Base-by-base conservation (phyloP, 163 green algal species). In the Chloroidium sp. region DNA sequence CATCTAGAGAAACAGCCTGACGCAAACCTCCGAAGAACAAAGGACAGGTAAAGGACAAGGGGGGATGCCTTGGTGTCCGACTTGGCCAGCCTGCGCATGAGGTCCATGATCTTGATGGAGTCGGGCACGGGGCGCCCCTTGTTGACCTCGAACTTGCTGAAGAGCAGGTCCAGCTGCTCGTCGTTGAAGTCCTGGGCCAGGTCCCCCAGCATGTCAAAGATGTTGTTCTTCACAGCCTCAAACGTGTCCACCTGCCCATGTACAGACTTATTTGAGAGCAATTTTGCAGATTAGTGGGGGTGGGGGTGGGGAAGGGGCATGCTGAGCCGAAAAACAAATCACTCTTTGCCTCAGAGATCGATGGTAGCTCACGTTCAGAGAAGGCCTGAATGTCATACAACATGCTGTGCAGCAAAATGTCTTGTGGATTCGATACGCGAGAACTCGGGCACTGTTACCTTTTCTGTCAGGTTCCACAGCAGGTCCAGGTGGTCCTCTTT, bases 201-300 rank as follows among this genome's bases (percentile, higher is more conserved):
- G 75, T 90, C 82, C 59, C 87, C 91, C 36, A 96, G 88, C 78
- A 95, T 88, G 82, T 76, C 72, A 80, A 89, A 94, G 62, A 93
- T 87, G 84, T 96, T 93, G 62, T 82, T 85, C 85, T 93, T 93
- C 57, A 96, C 90, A 0, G 86, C 86, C 61, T 96, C 92, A 80
- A 94, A 95, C 0, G 92, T 95, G 76, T 89, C 90, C 84, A 90
- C 88, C 84, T 92, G 85, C 62, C 60, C 4, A 57, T 69, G 12
- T 36, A 36, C 36, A 36, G 36, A 36, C 36, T 36, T 36, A 36
- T 36, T 36, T 36, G 36, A 36, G 36, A 36, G 36, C 36, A 36
- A 36, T 36, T 36, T 36, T 36, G 36, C 36, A 36, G 36, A 36
- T 36, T 36, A 36, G 36, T 36, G 36, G 36, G 36, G 36, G 36